Evolutionary conservation across 768 basidiomycete genomes (phyloP).

Genomic region (Termitomyces titanicus): DNA sequence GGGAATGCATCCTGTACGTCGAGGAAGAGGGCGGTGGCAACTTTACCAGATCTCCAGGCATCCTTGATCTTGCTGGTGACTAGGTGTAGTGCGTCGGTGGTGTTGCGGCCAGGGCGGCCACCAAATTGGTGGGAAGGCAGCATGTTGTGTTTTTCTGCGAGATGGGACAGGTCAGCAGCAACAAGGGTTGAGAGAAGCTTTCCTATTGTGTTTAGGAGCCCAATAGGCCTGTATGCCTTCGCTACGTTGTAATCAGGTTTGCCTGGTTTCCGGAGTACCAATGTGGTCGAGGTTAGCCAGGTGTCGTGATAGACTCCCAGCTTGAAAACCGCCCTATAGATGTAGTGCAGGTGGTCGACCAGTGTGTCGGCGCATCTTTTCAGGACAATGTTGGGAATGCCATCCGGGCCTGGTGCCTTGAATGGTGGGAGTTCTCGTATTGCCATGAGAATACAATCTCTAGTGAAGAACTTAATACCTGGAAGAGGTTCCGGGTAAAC

Average conservation of each 20-base stretch:
- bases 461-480: background rate
- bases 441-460: background rate
- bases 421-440: background rate
- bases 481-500: background rate
- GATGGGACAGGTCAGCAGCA: no score
- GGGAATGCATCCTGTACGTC: background rate
- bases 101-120: no score
- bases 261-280: no score
- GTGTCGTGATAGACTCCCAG: background rate
- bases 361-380: background rate
- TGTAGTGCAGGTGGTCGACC: background rate
- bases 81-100: no score
- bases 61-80: no score
- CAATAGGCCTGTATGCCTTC: no score
- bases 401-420: background rate
- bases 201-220: no score
- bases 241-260: no score
- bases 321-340: background rate
- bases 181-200: no score
- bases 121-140: background rate
- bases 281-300: no score
- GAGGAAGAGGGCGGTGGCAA: background rate
- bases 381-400: no score
- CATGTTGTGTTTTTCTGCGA: no score
- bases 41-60: background rate